Evolutionary conservation across 345 rosid genomes (phyloP).

Genomic region (Populus tremula): DNA sequence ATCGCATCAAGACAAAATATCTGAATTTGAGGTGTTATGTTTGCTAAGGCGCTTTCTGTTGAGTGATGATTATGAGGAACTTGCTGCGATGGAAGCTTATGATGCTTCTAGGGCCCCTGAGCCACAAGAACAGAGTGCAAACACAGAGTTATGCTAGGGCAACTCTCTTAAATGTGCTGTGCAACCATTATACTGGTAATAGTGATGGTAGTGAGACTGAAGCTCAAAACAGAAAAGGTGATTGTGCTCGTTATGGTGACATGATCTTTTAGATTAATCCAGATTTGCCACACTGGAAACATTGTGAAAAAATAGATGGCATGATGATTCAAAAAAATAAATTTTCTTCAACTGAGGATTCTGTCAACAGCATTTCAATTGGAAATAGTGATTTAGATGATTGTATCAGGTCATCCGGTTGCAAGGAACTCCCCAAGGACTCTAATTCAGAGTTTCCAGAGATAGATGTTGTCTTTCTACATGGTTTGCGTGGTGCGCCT

Average conservation of each 20-base stretch:
- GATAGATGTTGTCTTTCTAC: conserved; percentile 86
- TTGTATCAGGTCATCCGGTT: conserved; percentile 29
- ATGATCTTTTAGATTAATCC: conserved; percentile 81
- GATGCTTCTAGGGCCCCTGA: conserved; percentile 78
- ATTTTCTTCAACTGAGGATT: conserved; percentile 29
- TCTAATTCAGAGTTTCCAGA: conserved; percentile 46
- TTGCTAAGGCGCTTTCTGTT: conserved; percentile 79
- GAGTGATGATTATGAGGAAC: conserved; percentile 87
- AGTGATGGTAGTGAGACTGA: conserved; percentile 32
- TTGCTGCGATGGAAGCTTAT: conserved; percentile 86
- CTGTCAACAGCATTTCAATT: conserved; percentile 20
- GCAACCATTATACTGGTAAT: conserved; percentile 46
- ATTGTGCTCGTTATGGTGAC: conserved; percentile 68
- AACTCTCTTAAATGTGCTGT: conserved; percentile 61
- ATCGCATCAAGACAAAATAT: conserved; percentile 48
- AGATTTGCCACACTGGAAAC: conserved; percentile 78
- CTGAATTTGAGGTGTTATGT: conserved; percentile 69
- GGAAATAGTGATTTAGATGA: conserved; percentile 28
- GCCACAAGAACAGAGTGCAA: conserved; percentile 53
- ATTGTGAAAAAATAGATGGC: conserved; percentile 40
- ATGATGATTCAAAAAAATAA: conserved; percentile 23
- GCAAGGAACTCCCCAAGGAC: conserved; percentile 28
- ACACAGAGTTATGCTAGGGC: conserved; percentile 89
- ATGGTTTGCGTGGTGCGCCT: conserved; percentile 96
- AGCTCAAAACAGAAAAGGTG: conserved; percentile 33